Conservation (phyloP, 129 eudicot species). For the Flaveria robusta region DNA sequence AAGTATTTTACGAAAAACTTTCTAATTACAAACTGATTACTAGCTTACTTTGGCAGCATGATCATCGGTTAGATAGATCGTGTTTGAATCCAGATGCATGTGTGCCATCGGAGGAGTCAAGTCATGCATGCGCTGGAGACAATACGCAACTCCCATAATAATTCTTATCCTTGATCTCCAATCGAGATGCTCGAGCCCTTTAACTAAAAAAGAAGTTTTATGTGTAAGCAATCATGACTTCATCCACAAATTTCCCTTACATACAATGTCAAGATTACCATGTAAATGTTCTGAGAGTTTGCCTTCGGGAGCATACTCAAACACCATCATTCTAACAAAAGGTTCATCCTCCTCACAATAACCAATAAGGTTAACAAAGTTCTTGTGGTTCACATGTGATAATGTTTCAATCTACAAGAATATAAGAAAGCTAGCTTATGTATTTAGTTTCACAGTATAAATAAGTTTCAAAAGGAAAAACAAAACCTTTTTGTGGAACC, state of each 20-base stretch:
- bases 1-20: too few species aligned
- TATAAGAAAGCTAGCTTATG: neutral
- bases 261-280: slow-evolving; percentile 44
- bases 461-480: neutral
- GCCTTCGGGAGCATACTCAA: slow-evolving; percentile 84
- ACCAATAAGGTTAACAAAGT: slow-evolving; percentile 80
- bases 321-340: slow-evolving; percentile 83
- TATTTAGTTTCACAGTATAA: neutral
- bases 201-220: slow-evolving; percentile 37
- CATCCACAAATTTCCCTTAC: neutral
- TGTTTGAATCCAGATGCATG: slow-evolving; percentile 42
- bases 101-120: slow-evolving; percentile 60
- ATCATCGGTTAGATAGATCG: slow-evolving; percentile 69
- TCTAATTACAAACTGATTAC: slow-evolving; percentile 4
- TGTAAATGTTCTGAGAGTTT: slow-evolving; percentile 72
- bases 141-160: slow-evolving; percentile 74
- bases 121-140: slow-evolving; percentile 77
- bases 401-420: slow-evolving; percentile 59
- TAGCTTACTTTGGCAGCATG: slow-evolving; percentile 85
- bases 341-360: slow-evolving; percentile 88
- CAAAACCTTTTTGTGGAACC: slow-evolving; percentile 66
- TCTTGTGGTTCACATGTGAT: slow-evolving; percentile 86
- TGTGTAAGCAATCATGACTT: neutral
- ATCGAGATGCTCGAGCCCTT: slow-evolving; percentile 74
- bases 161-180: slow-evolving; percentile 82